A percentile compares a stretch with the other conserved stretches of the same genome.
phyloP scores from a whole-genome alignment of 176 grass and related monocot species.

The Pontederia paniculata region DNA sequence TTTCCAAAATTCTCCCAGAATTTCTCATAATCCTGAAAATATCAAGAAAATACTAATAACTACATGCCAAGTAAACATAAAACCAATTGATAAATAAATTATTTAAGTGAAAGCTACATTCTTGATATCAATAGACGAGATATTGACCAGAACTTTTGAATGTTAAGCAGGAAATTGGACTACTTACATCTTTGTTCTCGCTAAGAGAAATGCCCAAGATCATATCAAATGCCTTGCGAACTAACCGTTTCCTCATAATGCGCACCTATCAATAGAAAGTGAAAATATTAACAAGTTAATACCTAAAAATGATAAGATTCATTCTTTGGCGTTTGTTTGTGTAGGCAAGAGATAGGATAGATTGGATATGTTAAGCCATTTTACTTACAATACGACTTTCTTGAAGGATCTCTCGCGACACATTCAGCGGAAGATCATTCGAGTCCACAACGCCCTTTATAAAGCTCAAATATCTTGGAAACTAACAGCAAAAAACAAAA shows the following conservation, averaged over 20 bases:
- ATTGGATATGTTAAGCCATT: conserved; percentile 1
- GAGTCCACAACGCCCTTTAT: conserved; percentile 98
- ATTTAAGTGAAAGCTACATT: background rate
- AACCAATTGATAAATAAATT: background rate
- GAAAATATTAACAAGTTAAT: background rate
- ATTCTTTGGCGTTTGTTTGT: no score
- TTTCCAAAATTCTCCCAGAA: conserved; percentile 99
- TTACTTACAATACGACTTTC: conserved; percentile 93
- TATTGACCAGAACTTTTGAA: background rate
- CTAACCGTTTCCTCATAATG: conserved; percentile 95
- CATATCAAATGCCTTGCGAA: conserved; percentile 95
- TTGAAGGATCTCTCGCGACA: conserved; percentile 98
- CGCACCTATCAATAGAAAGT: conserved; percentile 37
- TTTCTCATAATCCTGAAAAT: conserved; percentile 70
- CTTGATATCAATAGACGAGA: conserved; percentile 12
- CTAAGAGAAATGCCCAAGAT: conserved; percentile 90
- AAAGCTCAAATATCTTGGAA: conserved; percentile 98
- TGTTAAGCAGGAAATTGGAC: background rate
- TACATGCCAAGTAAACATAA: background rate
- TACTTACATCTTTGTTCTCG: conserved; percentile 88
- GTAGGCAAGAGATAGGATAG: background rate
- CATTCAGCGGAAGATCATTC: conserved; percentile 93
- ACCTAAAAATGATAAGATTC: no score
- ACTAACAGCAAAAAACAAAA: conserved; percentile 35
- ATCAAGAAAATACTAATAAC: conserved; percentile 8